Evolutionary conservation across 192 early-diverging fungal genomes (phyloP).

Genomic region (Geranomyces variabilis): DNA sequence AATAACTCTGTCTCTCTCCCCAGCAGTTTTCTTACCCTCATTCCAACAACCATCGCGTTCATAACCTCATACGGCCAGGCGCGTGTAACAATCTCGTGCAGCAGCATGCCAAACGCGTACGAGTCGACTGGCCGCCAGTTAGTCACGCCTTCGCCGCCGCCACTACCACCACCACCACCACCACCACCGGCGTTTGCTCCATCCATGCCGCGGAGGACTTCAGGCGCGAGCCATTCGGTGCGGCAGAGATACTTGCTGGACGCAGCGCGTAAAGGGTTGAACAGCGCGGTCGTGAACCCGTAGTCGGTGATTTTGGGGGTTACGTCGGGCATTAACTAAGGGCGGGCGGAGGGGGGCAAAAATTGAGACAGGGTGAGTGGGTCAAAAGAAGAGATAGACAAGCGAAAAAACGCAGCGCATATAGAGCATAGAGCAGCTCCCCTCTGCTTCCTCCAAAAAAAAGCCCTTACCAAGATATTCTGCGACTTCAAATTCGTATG

Average conservation of each 20-base stretch:
- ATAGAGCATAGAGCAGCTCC: too few species aligned
- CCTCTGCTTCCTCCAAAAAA: too few species aligned
- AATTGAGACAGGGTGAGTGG: too few species aligned
- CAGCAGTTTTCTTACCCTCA: constrained; percentile 24
- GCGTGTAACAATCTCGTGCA: constrained; percentile 42
- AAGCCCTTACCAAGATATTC: constrained; percentile 53
- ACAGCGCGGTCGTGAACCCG: constrained; percentile 39
- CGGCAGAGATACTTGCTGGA: constrained; percentile 12
- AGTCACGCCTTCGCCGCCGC: not conserved
- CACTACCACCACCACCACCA: too few species aligned
- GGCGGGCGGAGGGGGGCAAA: not conserved
- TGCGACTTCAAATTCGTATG: constrained; percentile 49
- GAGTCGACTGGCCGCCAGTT: constrained; percentile 33
- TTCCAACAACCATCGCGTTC: constrained; percentile 42
- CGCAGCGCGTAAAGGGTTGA: constrained; percentile 4
- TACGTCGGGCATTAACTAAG: constrained; percentile 34
- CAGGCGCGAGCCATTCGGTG: constrained; percentile 43
- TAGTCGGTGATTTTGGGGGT: constrained; percentile 46
- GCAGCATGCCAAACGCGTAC: constrained; percentile 45
- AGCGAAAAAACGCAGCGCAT: too few species aligned
- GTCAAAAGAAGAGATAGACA: too few species aligned
- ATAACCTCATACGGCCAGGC: constrained; percentile 28
- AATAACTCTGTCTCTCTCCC: too few species aligned
- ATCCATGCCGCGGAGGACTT: constrained; percentile 21
- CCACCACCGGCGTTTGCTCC: too few species aligned